Conservation (phyloP, 2,329 filamentous ascomycete species). For the Dothideomycetidae sp. region DNA sequence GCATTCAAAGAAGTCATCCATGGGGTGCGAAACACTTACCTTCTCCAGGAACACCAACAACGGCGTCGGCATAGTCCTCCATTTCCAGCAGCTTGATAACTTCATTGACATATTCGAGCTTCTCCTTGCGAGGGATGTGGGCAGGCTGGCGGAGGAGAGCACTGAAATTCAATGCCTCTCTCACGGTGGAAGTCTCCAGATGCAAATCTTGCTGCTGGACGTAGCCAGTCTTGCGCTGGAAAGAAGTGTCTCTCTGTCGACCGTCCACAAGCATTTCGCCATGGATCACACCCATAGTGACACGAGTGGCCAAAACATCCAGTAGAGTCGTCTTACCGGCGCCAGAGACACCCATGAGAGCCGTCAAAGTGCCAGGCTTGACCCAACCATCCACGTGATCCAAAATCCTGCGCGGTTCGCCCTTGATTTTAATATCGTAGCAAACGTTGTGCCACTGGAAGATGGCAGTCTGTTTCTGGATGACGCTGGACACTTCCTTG, state of each 20-base stretch:
- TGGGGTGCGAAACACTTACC: no score
- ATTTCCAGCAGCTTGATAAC: conserved; percentile 85
- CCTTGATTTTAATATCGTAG: conserved; percentile 69
- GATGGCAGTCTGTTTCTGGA: conserved; percentile 54
- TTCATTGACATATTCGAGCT: conserved; percentile 75
- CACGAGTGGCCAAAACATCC: conserved; percentile 71
- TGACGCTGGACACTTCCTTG: conserved; percentile 28
- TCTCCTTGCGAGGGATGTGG: conserved; percentile 57
- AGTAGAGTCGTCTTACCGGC: conserved; percentile 90
- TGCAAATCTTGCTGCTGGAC: conserved; percentile 90
- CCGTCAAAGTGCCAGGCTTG: conserved; percentile 79
- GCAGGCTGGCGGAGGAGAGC: conserved; percentile 73
- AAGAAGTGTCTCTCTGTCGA: conserved; percentile 57
- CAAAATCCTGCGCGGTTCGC: conserved; percentile 58
- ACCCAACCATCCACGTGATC: conserved; percentile 87
- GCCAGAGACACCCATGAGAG: conserved; percentile 80
- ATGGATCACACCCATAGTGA: conserved; percentile 75
- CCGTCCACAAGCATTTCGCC: conserved; percentile 81
- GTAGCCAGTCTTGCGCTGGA: conserved; percentile 86
- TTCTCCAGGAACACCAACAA: conserved; percentile 82
- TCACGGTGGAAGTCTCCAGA: conserved; percentile 67
- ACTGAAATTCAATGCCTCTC: conserved; percentile 76
- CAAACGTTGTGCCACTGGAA: conserved; percentile 80
- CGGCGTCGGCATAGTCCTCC: conserved; percentile 76
- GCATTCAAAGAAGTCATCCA: no score